Base-by-base conservation (phyloP, 805 yeast species). In the Wickerhamomyces hampshirensis region DNA sequence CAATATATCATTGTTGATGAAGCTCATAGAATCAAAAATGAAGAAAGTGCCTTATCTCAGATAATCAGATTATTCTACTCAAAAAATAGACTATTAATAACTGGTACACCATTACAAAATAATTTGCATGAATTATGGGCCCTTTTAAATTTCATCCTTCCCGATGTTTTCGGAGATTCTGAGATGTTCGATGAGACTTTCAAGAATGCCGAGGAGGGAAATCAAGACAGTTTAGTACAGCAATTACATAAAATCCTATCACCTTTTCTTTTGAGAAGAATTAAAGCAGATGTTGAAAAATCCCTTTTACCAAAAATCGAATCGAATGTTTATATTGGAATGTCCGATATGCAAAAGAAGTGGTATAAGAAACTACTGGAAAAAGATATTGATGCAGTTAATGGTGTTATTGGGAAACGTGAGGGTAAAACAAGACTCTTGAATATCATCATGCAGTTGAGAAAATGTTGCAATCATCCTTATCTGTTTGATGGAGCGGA, bases 401-500 rank as follows among this genome's bases (percentile, higher is more conserved):
- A 91, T 60, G 98, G 98, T 27, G 94, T 82, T 4, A 82, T 84
- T n/a, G 96, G 96, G 2, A 88, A 87, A 59, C 71, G 95, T 39
- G 98, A 91, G 58, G 88, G 91, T 6, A 91, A 91, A 55, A 88
- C 97, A 1, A 71, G 98, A 38, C 66, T 93, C 43, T 69, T 91
- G 39, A 91, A 91, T 55, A 91, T 91, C 51, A 98, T 91, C 11
- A 91, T 91, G 98, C 98, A 91, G 61, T 68, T 91, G 46, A 73
- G 98, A 53, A 91, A 91, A 59, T 91, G 98, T 59, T 91, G 98
- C 59, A 91, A 93, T 57, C 98, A 93, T 62, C 98, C 98, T 0
- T 91, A 93, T 59, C 65, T 91, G 37, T 93, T 93, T 54, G 98
- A 91, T 58, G 98, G 98, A n/a, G 98, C 98, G 2, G 98, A 89